Evolutionary conservation across 2,329 filamentous ascomycete genomes (phyloP).

Genomic region (Penicillium sp.): DNA sequence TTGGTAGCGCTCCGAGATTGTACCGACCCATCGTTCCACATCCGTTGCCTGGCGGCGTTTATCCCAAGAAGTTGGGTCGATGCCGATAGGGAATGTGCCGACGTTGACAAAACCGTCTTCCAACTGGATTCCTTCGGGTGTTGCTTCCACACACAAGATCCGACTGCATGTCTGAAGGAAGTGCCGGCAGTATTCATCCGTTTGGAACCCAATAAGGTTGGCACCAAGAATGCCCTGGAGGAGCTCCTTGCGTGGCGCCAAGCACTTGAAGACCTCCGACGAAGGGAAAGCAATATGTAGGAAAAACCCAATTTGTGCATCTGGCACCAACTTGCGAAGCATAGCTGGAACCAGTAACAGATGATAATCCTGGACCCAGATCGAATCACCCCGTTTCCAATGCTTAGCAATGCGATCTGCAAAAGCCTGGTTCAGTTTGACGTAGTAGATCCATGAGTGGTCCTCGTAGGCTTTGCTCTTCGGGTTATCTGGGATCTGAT

Average conservation of each 20-base stretch:
- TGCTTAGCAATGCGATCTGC: constrained; percentile 85
- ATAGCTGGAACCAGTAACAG: constrained; percentile 83
- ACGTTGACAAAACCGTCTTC: constrained; percentile 94
- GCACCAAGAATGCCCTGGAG: constrained; percentile 91
- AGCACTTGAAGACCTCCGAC: constrained; percentile 90
- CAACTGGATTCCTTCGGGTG: constrained; percentile 80
- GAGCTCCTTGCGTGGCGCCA: constrained; percentile 81
- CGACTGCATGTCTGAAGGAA: constrained; percentile 95
- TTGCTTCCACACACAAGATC: constrained; percentile 84
- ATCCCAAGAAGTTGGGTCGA: constrained; percentile 76
- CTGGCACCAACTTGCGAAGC: constrained; percentile 80
- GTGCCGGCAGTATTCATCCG: constrained; percentile 86
- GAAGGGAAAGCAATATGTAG: constrained; percentile 93
- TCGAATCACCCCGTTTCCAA: constrained; percentile 89
- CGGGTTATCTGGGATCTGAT: constrained; percentile 95
- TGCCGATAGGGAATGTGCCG: constrained; percentile 80
- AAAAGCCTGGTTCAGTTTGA: constrained; percentile 88
- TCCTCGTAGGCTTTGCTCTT: constrained; percentile 98
- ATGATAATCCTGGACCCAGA: constrained; percentile 97
- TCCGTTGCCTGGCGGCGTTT: constrained; percentile 69
- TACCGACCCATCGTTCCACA: constrained; percentile 75
- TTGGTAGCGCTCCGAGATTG: constrained; percentile 78
- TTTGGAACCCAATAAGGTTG: constrained; percentile 91
- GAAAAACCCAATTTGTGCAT: constrained; percentile 95
- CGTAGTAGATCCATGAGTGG: constrained; percentile 94